Conservation (phyloP, 768 basidiomycete genomes). For the Hericium coralloides region DNA sequence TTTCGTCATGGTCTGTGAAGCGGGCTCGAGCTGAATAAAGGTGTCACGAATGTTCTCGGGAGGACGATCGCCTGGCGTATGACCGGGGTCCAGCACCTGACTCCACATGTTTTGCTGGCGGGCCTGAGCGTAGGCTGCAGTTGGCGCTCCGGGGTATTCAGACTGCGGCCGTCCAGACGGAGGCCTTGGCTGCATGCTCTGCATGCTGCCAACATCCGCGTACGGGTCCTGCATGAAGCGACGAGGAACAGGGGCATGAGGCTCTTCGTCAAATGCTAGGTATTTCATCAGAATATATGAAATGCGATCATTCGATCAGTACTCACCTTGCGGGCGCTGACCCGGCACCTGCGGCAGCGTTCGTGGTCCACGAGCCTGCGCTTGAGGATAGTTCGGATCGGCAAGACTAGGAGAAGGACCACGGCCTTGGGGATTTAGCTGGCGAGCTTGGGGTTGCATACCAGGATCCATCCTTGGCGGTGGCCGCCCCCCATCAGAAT, state of each 20-base stretch:
- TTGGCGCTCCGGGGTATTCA: constrained; percentile 13
- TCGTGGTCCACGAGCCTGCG: constrained; percentile 12
- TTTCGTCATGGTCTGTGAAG: constrained; percentile 74
- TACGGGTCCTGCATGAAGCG: constrained; percentile 47
- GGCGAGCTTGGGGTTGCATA: constrained; percentile 10
- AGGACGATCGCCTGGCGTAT: constrained; percentile 33
- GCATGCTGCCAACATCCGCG: constrained; percentile 31
- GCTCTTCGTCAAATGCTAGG: constrained; percentile 20
- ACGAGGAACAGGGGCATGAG: constrained; percentile 29
- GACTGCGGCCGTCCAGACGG: constrained; percentile 28
- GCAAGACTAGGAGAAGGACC: constrained; percentile 7
- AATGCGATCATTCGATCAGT: not conserved
- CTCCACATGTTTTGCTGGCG: constrained; percentile 79
- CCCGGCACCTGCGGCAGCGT: constrained; percentile 16
- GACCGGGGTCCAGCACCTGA: constrained; percentile 71
- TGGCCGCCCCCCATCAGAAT: constrained; percentile 45
- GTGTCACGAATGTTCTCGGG: constrained; percentile 35
- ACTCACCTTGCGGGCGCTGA: constrained; percentile 7
- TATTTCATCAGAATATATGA: constrained; percentile 29
- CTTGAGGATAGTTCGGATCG: constrained; percentile 1
- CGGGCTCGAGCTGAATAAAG: constrained; percentile 68
- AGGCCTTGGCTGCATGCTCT: not conserved
- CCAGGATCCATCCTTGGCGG: not conserved
- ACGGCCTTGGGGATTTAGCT: constrained; percentile 5
- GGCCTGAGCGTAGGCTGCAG: constrained; percentile 11